phyloP scores from a whole-genome alignment of 257 asterid genomes.

The Nicotiana sylvestris region DNA sequence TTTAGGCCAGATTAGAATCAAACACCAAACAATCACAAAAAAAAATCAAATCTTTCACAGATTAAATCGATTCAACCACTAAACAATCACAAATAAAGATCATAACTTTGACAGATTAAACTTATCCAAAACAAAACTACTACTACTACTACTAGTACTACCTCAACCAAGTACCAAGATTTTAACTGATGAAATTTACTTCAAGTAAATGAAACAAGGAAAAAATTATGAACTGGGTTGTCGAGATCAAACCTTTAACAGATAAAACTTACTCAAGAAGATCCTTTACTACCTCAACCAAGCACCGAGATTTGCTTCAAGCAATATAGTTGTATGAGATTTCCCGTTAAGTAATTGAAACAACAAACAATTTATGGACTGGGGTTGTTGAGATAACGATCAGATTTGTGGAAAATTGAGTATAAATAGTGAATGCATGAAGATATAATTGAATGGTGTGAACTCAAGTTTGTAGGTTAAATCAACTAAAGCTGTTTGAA shows the following conservation, averaged over 20 bases:
- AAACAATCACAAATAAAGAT: neutral
- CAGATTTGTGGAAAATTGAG: neutral
- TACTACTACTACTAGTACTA: neutral
- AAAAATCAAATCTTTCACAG: neutral
- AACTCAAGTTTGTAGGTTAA: neutral
- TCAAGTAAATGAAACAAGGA: conserved; percentile 1
- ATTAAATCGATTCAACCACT: neutral
- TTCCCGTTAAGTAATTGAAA: neutral
- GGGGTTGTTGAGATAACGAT: conserved; percentile 3
- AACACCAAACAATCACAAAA: neutral
- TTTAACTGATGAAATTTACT: neutral
- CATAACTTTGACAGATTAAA: neutral
- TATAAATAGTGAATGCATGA: neutral
- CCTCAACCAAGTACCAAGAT: neutral
- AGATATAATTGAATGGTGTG: neutral
- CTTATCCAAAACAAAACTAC: neutral
- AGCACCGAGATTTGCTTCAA: conserved; percentile 2
- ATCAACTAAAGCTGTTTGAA: neutral
- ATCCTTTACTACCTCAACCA: conserved; percentile 15
- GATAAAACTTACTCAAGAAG: neutral
- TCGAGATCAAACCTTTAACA: neutral
- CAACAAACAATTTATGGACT: conserved; percentile 8
- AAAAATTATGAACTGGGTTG: neutral
- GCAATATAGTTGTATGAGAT: neutral
- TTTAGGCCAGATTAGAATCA: neutral